These are phyloP conservation scores for Plasmopara viticola DNA, from an alignment of 352 stramenopile genomes.

Conservation along the genomic window DNA sequence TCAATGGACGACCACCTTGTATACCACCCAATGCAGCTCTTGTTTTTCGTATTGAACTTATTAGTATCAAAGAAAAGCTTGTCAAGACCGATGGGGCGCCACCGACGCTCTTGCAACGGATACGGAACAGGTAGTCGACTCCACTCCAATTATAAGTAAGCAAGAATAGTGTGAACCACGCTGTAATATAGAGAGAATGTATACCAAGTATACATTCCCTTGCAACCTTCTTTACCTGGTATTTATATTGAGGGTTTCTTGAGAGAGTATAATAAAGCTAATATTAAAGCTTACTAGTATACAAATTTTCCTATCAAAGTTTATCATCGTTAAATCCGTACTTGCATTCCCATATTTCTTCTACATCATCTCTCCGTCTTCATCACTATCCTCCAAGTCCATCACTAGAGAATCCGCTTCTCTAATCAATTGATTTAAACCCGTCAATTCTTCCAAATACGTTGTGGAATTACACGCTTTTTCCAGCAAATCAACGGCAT, in stretches of 20 bases:
- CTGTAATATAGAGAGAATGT: too few relatives aligned
- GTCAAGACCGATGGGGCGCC: constrained; percentile 16
- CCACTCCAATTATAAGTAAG: too few relatives aligned
- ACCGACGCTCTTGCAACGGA: constrained; percentile 16
- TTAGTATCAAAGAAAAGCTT: constrained; percentile 74
- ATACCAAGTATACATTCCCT: too few relatives aligned
- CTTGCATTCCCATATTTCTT: background rate
- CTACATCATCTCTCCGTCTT: constrained; percentile 55
- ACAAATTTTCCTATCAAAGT: too few relatives aligned
- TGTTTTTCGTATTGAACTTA: constrained; percentile 75
- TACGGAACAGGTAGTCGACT: constrained; percentile 14
- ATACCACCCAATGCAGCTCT: constrained; percentile 68
- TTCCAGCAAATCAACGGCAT: constrained; percentile 43
- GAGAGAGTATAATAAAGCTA: too few relatives aligned
- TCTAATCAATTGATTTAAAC: constrained; percentile 50
- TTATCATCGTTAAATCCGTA: background rate
- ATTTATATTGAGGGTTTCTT: too few relatives aligned
- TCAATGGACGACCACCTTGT: constrained; percentile 56
- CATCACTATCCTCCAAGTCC: constrained; percentile 63
- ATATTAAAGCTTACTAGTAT: too few relatives aligned
- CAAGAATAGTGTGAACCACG: too few relatives aligned
- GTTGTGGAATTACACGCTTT: constrained; percentile 60
- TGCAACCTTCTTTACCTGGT: too few relatives aligned
- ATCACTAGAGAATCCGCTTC: constrained; percentile 54
- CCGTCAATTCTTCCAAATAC: constrained; percentile 80